These are phyloP conservation scores for Lentithecium fluviatile DNA, from an alignment of 495 filamentous ascomycete genomes.

Conservation along the genomic window DNA sequence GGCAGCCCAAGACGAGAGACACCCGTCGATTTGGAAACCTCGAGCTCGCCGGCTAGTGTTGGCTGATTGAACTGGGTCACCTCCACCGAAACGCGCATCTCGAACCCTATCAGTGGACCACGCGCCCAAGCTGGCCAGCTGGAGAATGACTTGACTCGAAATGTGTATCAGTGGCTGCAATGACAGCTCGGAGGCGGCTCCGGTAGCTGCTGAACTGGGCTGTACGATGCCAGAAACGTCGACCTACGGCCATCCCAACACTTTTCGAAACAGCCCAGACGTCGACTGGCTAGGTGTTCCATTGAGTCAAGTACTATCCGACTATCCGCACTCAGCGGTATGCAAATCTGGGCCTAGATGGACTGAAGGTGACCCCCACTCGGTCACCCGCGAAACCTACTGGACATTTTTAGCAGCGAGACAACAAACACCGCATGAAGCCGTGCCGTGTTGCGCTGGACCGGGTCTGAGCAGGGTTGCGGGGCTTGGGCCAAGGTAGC, in stretches of 20 bases:
- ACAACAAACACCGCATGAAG: neutral
- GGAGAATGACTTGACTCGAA: neutral
- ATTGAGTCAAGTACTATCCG: neutral
- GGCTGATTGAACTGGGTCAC: neutral
- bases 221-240: neutral
- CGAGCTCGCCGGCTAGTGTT: neutral
- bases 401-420: neutral
- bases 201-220: slow-evolving; percentile 1
- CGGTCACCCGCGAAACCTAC: neutral
- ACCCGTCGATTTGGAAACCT: neutral
- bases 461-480: neutral
- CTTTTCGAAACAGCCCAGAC: neutral
- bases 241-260: neutral
- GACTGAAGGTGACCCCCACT: neutral
- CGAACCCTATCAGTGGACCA: slow-evolving; percentile 13
- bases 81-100: neutral
- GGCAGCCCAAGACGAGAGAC: neutral
- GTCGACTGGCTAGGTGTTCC: neutral
- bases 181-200: slow-evolving; percentile 2
- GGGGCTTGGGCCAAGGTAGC: neutral
- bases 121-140: slow-evolving; percentile 1
- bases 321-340: neutral
- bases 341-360: neutral
- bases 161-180: neutral
- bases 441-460: neutral